These are phyloP conservation scores for Schizosaccharomyces octosporus DNA, from an alignment of 805 yeast species.

Conservation along the genomic window DNA sequence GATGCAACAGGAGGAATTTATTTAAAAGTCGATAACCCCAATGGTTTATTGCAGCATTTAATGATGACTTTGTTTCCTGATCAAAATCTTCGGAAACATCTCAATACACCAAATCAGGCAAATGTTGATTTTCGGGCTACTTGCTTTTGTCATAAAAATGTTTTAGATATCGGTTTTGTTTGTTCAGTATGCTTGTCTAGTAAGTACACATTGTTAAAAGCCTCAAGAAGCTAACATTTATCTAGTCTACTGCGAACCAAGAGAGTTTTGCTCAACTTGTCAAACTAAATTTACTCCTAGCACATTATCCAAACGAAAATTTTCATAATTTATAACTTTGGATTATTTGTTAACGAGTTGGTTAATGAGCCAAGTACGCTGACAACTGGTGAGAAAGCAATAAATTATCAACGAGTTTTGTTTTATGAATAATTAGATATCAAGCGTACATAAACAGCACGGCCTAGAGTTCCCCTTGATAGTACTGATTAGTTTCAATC, in stretches of 20 bases:
- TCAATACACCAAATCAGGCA: slow-evolving; percentile 59
- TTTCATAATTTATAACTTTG: too few relatives aligned
- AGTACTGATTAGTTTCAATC: too few relatives aligned
- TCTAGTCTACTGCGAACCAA: not conserved
- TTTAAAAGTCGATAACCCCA: slow-evolving; percentile 36
- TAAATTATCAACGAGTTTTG: too few relatives aligned
- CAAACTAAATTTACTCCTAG: not conserved
- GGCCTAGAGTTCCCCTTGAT: too few relatives aligned
- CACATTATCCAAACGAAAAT: not conserved
- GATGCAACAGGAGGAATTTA: slow-evolving; percentile 88
- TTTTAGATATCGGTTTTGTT: slow-evolving; percentile 80
- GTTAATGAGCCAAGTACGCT: too few relatives aligned
- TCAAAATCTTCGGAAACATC: slow-evolving; percentile 51
- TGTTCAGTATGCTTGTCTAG: slow-evolving; percentile 52
- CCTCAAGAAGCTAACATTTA: not conserved
- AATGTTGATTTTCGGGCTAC: slow-evolving; percentile 86
- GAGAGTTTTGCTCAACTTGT: not conserved
- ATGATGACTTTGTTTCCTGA: slow-evolving; percentile 53
- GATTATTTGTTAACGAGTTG: too few relatives aligned
- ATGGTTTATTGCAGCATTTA: slow-evolving; percentile 63
- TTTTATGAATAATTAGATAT: too few relatives aligned
- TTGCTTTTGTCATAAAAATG: slow-evolving; percentile 71
- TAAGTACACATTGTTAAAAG: not conserved
- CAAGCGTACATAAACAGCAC: too few relatives aligned
- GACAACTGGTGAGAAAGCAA: too few relatives aligned